Evolutionary conservation across 768 basidiomycete species (phyloP).

Genomic region (Panaeolus papilionaceus): DNA sequence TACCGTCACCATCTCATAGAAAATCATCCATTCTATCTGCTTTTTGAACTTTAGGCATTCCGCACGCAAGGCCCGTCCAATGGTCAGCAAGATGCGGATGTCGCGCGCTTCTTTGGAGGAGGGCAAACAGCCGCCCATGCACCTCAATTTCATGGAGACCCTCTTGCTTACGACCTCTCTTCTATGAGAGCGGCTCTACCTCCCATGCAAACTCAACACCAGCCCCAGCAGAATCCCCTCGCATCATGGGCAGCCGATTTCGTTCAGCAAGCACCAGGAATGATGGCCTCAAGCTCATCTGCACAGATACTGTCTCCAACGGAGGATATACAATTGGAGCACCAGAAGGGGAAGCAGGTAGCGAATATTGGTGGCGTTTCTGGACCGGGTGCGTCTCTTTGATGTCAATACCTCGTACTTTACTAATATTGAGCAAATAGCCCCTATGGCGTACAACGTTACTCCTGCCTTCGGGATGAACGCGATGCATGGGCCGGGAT

Average conservation of each 20-base stretch:
- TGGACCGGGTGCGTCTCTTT: conserved; percentile 28
- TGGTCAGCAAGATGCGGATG: conserved; percentile 63
- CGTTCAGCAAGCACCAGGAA: conserved; percentile 36
- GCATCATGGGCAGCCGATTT: conserved; percentile 74
- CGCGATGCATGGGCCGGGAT: conserved; percentile 39
- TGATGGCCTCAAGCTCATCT: conserved; percentile 12
- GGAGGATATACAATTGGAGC: conserved; percentile 24
- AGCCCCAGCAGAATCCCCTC: conserved; percentile 32
- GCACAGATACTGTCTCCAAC: conserved; percentile 18
- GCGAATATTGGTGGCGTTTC: background rate
- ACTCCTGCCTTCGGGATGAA: conserved; percentile 44
- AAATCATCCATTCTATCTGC: background rate
- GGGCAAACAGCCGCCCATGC: conserved; percentile 34
- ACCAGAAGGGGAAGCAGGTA: background rate
- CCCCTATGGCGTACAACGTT: conserved; percentile 47
- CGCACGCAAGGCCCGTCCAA: conserved; percentile 54
- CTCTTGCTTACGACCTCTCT: conserved; percentile 62
- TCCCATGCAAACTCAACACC: conserved; percentile 28
- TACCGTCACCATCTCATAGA: conserved; percentile 3
- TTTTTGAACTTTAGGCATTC: conserved; percentile 51
- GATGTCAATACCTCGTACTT: background rate
- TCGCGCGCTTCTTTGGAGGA: conserved; percentile 68
- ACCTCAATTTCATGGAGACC: conserved; percentile 41
- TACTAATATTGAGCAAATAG: background rate
- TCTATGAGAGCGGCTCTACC: conserved; percentile 59